Percentiles rank a stretch among this genome's conserved stretches.
Evolutionary conservation across 495 filamentous ascomycete genomes (phyloP).

Genomic region (Podospora pseudoanserina): DNA sequence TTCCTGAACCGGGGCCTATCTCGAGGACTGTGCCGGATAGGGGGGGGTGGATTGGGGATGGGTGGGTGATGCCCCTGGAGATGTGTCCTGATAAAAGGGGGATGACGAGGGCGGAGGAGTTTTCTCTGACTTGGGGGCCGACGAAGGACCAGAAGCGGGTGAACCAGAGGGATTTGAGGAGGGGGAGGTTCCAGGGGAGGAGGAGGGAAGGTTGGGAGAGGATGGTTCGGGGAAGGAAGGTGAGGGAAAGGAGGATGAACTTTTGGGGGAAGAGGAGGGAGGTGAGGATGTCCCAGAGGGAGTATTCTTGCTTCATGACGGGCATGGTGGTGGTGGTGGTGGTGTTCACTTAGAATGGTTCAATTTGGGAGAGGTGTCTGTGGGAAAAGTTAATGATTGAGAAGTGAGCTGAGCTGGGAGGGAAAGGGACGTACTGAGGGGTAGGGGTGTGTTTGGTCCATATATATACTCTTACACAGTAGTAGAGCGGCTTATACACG

Average conservation of each 20-base stretch:
- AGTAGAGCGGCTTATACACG: neutral
- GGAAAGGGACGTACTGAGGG: neutral
- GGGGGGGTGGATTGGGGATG: constrained; percentile 15
- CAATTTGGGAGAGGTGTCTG: neutral
- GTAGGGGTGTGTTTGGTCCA: neutral
- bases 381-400: neutral
- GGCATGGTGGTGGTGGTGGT: neutral
- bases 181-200: constrained; percentile 14
- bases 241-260: constrained; percentile 38
- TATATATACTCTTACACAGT: neutral
- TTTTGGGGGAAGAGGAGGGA: constrained; percentile 37
- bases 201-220: constrained; percentile 26
- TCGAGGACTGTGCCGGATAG: constrained; percentile 42
- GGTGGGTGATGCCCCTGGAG: constrained; percentile 22
- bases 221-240: constrained; percentile 38
- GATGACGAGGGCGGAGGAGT: constrained; percentile 30
- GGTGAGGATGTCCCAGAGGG: constrained; percentile 12
- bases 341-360: neutral
- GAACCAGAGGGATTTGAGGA: constrained; percentile 48
- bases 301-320: neutral
- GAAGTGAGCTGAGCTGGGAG: neutral
- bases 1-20: constrained; percentile 48
- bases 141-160: constrained; percentile 44
- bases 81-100: constrained; percentile 43
- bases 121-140: constrained; percentile 37